Conservation (phyloP, 441 rosid species). For the Arabidopsis hybrid region DNA sequence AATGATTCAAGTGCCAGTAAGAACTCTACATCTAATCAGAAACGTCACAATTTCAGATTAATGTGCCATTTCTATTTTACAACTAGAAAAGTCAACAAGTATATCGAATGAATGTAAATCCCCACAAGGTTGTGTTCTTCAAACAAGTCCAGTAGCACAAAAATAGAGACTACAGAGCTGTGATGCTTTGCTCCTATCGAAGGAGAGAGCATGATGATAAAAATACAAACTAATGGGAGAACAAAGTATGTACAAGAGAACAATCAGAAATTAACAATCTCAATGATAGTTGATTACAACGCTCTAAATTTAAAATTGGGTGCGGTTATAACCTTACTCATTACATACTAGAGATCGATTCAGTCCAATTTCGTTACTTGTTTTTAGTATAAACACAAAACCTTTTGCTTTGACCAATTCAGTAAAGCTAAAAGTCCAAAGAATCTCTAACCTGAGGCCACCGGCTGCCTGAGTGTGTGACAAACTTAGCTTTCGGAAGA, state of each 20-base stretch:
- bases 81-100: background rate
- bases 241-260: background rate
- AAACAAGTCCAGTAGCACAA: slow-evolving; percentile 19
- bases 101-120: background rate
- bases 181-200: background rate
- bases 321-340: background rate
- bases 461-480: slow-evolving; percentile 74
- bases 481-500: slow-evolving; percentile 77
- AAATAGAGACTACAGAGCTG: background rate
- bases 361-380: background rate
- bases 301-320: background rate
- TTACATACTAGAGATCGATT: background rate
- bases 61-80: background rate
- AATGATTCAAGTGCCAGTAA: background rate
- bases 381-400: slow-evolving; percentile 2
- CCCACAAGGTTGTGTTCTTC: background rate
- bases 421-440: slow-evolving; percentile 1
- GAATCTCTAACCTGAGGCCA: slow-evolving; percentile 89
- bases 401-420: background rate
- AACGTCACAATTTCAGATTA: background rate
- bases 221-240: background rate
- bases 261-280: background rate
- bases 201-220: background rate
- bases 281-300: background rate
- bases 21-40: background rate